phyloP scores from a whole-genome alignment of 2,329 filamentous ascomycete species.

The Alternaria sp. region DNA sequence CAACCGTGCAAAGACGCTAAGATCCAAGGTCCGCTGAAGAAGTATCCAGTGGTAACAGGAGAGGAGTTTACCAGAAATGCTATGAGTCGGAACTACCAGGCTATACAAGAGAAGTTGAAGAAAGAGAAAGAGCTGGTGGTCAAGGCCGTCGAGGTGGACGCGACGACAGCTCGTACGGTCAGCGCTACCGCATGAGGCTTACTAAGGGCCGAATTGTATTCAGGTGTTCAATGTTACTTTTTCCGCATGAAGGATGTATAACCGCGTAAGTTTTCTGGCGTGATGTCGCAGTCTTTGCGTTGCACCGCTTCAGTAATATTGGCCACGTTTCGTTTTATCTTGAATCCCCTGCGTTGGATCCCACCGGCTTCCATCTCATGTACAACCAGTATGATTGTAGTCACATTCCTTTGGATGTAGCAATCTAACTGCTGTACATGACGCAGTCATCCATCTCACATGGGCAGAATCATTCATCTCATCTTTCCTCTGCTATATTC shows the following conservation, averaged over 20 bases:
- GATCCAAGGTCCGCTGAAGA: slow-evolving; percentile 69
- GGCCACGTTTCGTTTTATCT: too few species aligned
- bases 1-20: slow-evolving; percentile 67
- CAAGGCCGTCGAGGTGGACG: background rate
- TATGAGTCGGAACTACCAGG: slow-evolving; percentile 65
- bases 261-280: background rate
- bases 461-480: too few species aligned
- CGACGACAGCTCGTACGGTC: background rate
- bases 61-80: slow-evolving; percentile 67
- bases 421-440: too few species aligned
- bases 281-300: too few species aligned
- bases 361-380: too few species aligned
- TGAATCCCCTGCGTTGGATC: too few species aligned
- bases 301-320: too few species aligned
- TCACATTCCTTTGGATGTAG: too few species aligned
- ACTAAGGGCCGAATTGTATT: background rate
- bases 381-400: too few species aligned
- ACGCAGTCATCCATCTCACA: too few species aligned
- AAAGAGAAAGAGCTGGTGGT: slow-evolving; percentile 9
- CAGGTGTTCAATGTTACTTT: background rate
- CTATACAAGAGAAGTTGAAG: slow-evolving; percentile 60
- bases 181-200: background rate
- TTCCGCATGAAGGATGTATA: background rate
- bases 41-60: slow-evolving; percentile 69
- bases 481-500: too few species aligned